Evolutionary conservation across 441 rosid genomes (phyloP).

Genomic region (Gossypium davidsonii): DNA sequence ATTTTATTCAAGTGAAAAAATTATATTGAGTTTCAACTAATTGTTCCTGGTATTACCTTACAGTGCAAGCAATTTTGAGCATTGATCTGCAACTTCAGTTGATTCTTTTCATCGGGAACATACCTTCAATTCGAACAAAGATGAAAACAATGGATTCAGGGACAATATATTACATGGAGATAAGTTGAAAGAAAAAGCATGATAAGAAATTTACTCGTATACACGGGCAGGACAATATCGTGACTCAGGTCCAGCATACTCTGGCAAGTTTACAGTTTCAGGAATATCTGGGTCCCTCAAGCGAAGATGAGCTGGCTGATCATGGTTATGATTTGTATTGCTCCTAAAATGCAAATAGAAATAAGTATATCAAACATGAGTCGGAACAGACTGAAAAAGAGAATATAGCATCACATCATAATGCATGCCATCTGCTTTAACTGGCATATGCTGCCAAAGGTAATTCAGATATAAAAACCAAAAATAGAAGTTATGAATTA

Average conservation of each 20-base stretch:
- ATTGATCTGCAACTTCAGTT: slow-evolving; percentile 74
- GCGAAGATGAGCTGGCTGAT: slow-evolving; percentile 83
- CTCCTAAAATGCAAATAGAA: slow-evolving; percentile 48
- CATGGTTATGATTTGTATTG: slow-evolving; percentile 89
- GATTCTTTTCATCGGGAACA: slow-evolving; percentile 55
- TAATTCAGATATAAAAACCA: not conserved
- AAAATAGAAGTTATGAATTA: not conserved
- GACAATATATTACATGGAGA: not conserved
- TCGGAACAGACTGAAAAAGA: not conserved
- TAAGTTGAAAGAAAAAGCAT: slow-evolving; percentile 2
- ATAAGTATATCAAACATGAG: not conserved
- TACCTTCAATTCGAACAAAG: slow-evolving; percentile 40
- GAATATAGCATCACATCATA: not conserved
- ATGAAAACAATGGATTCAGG: not conserved
- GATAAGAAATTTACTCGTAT: slow-evolving; percentile 56
- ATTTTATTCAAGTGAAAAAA: not conserved
- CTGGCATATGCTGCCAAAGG: not conserved
- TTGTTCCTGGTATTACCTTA: slow-evolving; percentile 48
- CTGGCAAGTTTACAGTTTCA: slow-evolving; percentile 64
- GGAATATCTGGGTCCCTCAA: slow-evolving; percentile 66
- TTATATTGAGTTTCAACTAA: not conserved
- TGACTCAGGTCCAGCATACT: slow-evolving; percentile 80
- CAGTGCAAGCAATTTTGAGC: slow-evolving; percentile 95
- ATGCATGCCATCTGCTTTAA: not conserved
- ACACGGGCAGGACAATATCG: slow-evolving; percentile 97